A percentile compares a stretch with the other conserved stretches of the same genome.
These are phyloP conservation scores for Scorias spongiosa DNA, from an alignment of 2,329 filamentous ascomycete genomes.

Conservation along the genomic window DNA sequence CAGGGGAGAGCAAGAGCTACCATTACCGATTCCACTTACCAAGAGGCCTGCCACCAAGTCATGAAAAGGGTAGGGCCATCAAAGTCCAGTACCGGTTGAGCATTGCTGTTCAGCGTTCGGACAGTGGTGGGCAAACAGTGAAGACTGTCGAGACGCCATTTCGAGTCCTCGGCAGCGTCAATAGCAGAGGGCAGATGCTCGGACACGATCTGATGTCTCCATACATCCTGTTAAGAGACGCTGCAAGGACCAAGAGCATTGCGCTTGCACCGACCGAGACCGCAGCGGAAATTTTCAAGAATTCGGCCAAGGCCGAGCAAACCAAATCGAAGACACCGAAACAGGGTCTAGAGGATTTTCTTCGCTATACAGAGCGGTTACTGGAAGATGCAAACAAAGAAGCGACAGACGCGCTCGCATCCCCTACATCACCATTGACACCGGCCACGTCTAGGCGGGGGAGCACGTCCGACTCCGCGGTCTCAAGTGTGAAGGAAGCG, in stretches of 20 bases:
- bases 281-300: conserved; percentile 2
- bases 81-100: conserved; percentile 86
- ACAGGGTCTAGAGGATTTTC: conserved; percentile 45
- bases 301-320: conserved; percentile 6
- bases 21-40: conserved; percentile 79
- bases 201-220: conserved; percentile 91
- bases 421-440: conserved; percentile 55
- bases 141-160: conserved; percentile 89
- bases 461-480: conserved; percentile 27
- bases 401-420: conserved; percentile 47
- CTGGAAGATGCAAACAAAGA: conserved; percentile 41
- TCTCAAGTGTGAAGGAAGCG: conserved; percentile 57
- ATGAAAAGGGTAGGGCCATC: conserved; percentile 71
- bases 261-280: conserved; percentile 5
- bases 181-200: conserved; percentile 72
- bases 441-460: conserved; percentile 37
- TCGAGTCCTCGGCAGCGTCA: conserved; percentile 82
- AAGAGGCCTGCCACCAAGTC: conserved; percentile 74
- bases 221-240: conserved; percentile 75
- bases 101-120: conserved; percentile 78
- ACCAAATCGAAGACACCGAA: conserved; percentile 19
- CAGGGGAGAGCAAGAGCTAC: conserved; percentile 77
- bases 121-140: conserved; percentile 52
- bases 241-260: conserved; percentile 43
- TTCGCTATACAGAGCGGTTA: conserved; percentile 63